Base-by-base conservation (phyloP, 2,329 filamentous ascomycete genomes). In the Epichloe glyceriae region DNA sequence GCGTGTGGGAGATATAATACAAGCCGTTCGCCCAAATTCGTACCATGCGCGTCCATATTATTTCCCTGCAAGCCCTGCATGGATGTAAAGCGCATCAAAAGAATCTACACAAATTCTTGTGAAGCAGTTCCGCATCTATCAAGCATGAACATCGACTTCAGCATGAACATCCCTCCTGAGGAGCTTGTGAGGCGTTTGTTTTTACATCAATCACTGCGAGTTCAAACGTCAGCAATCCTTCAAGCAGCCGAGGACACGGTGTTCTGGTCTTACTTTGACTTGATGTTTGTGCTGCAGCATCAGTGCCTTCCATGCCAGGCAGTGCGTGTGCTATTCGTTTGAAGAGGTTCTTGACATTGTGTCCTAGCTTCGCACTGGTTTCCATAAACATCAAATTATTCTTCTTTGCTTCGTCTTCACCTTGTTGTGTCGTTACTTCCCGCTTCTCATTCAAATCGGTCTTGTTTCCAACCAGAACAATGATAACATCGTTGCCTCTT, bases 381-480 rank as follows among this genome's bases (percentile, higher is more conserved):
- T 98, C 93, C 61, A 98, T 93, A 64, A 98, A 98, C 87, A 98
- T 96, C 59, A 96, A 74, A 58, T 93, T 93, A 70, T 95, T 91
- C 76, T 91, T 91, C 79, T 95, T 95, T 42, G 91, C 91, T 72
- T 98, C 93, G 61, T 97, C 93, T 69, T 98, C 93, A 53, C 93
- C 93, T 70, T 97, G 90, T 64, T 87, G 84, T 37, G 89, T 94
- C 41, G 91, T 98, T 54, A 98, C 93, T 71, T 98, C 91, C 50
- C 93, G 82, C 79, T 96, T 97, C 70, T 98, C 93, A 69, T 93
- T 95, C 68, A 98, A 71, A 76, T 98, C 93, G 43, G 93, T 98
- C 82, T 98, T 98, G 77, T 98, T 98, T 58, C 93, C 93, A 39
- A 98, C 94, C 45, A 98, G 74, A 45, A 98, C 93, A 62, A 98